phyloP scores from a whole-genome alignment of 1,139 yeast genomes.

The Ogataea hybrid region DNA sequence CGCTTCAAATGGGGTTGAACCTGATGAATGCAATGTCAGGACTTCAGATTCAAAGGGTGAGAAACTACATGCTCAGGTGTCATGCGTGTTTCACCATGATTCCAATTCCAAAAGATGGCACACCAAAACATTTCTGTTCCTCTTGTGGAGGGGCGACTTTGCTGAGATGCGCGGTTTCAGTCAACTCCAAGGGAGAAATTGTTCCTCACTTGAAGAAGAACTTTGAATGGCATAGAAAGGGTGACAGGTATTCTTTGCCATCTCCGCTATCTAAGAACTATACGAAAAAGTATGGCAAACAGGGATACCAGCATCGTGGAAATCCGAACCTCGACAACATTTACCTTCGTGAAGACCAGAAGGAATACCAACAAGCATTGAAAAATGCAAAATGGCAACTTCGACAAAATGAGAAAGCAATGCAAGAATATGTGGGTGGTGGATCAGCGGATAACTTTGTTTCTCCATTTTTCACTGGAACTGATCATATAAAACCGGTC shows the following conservation, averaged over 20 bases:
- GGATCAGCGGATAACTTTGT: slow-evolving; percentile 89
- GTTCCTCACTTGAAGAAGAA: slow-evolving; percentile 90
- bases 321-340: slow-evolving; percentile 51
- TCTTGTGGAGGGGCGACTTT: slow-evolving; percentile 93
- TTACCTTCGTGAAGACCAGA: slow-evolving; percentile 86
- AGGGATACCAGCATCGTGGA: slow-evolving; percentile 60
- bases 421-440: slow-evolving; percentile 90
- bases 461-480: slow-evolving; percentile 75
- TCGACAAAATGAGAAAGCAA: slow-evolving; percentile 78
- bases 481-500: slow-evolving; percentile 50
- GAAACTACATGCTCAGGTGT: slow-evolving; percentile 93
- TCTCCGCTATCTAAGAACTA: slow-evolving; percentile 71
- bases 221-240: slow-evolving; percentile 93
- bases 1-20: slow-evolving; percentile 85
- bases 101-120: slow-evolving; percentile 74
- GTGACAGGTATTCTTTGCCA: slow-evolving; percentile 74
- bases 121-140: slow-evolving; percentile 88
- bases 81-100: slow-evolving; percentile 90
- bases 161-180: slow-evolving; percentile 85
- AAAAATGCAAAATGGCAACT: slow-evolving; percentile 88
- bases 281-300: slow-evolving; percentile 61
- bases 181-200: slow-evolving; percentile 73
- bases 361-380: slow-evolving; percentile 84
- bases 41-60: slow-evolving; percentile 74
- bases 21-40: slow-evolving; percentile 87